These are phyloP conservation scores for Psilocybe sp. DNA, from an alignment of 768 basidiomycete genomes.

Conservation along the genomic window DNA sequence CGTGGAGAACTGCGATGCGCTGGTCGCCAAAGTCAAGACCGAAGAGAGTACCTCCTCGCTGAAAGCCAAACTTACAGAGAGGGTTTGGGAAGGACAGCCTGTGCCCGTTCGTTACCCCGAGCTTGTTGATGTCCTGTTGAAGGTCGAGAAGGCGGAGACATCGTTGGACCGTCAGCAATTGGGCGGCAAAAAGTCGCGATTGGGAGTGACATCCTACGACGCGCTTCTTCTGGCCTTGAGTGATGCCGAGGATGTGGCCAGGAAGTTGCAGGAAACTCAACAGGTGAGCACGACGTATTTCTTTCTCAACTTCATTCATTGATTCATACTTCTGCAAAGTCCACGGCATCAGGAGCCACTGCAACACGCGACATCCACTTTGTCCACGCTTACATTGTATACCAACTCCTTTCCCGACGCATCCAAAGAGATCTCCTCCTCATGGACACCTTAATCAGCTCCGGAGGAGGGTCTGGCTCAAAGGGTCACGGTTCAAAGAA, in stretches of 20 bases:
- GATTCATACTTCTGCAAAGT: constrained; percentile 6
- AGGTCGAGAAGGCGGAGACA: constrained; percentile 75
- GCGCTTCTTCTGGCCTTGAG: constrained; percentile 79
- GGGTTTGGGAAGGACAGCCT: constrained; percentile 79
- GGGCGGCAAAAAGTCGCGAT: constrained; percentile 50
- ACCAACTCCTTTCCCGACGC: constrained; percentile 82
- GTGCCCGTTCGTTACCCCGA: constrained; percentile 90
- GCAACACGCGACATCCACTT: constrained; percentile 75
- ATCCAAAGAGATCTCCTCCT: constrained; percentile 88
- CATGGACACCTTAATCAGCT: constrained; percentile 58
- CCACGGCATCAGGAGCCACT: constrained; percentile 34
- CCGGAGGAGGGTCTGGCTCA: constrained; percentile 30
- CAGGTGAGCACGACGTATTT: constrained; percentile 47
- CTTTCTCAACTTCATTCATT: not conserved
- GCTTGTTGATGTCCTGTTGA: constrained; percentile 81
- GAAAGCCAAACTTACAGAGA: constrained; percentile 53
- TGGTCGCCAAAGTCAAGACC: constrained; percentile 49
- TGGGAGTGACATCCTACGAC: constrained; percentile 85
- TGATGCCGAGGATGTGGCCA: constrained; percentile 85
- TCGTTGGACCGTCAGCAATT: constrained; percentile 44
- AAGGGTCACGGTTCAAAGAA: constrained; percentile 21
- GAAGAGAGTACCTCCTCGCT: constrained; percentile 38
- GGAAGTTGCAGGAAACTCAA: constrained; percentile 79
- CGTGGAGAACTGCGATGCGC: constrained; percentile 57
- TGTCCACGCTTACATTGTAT: constrained; percentile 83